These are phyloP conservation scores for Candida michaelii DNA, from an alignment of 805 yeast species.

Conservation along the genomic window DNA sequence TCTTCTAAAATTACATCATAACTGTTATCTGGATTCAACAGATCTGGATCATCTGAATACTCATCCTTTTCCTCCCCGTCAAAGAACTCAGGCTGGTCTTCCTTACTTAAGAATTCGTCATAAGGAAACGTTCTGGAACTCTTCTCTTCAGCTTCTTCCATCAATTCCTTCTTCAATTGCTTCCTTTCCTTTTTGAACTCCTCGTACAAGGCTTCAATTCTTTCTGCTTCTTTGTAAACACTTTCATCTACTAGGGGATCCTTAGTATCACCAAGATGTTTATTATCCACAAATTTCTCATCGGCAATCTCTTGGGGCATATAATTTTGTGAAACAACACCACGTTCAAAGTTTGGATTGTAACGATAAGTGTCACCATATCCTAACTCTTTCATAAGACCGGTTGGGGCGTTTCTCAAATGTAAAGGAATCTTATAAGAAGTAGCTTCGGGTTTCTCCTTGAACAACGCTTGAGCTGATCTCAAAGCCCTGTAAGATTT, in stretches of 20 bases:
- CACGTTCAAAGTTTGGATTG: constrained; percentile 76
- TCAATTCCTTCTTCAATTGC: constrained; percentile 10
- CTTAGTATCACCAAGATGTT: constrained; percentile 50
- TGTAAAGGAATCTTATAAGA: constrained; percentile 75
- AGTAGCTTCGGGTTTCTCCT: constrained; percentile 56
- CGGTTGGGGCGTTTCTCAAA: constrained; percentile 92
- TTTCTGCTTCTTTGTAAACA: constrained; percentile 14
- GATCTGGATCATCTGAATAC: constrained; percentile 35
- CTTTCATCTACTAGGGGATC: constrained; percentile 20
- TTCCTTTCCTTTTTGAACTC: constrained; percentile 17
- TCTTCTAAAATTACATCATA: constrained; percentile 33
- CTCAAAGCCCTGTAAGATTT: constrained; percentile 81
- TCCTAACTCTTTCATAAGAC: constrained; percentile 83
- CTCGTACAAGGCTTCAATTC: constrained; percentile 20
- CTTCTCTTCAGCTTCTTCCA: constrained; percentile 8
- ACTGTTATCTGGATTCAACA: constrained; percentile 31
- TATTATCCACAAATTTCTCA: constrained; percentile 49
- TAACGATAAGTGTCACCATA: constrained; percentile 85
- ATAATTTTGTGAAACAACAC: constrained; percentile 71
- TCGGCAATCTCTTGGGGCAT: constrained; percentile 60
- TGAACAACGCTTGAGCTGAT: constrained; percentile 57
- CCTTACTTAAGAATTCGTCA: constrained; percentile 35
- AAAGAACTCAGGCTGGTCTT: constrained; percentile 41
- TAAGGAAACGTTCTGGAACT: constrained; percentile 17
- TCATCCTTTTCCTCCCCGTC: constrained; percentile 31